phyloP scores from a whole-genome alignment of 2,329 filamentous ascomycete species.

The Chalaropsis thielavioides region DNA sequence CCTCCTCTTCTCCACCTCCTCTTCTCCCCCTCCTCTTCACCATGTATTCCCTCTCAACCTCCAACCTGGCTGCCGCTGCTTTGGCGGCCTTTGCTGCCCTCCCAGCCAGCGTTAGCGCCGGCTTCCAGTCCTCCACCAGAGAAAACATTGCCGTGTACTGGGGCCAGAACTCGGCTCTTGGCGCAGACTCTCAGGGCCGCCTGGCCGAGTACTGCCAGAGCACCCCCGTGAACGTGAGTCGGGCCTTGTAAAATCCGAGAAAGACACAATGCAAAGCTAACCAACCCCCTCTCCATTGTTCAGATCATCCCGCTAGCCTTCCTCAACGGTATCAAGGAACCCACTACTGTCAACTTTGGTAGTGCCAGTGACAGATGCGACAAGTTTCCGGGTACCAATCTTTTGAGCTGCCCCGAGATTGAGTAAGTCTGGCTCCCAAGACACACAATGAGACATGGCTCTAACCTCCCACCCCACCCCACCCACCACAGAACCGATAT shows the following conservation, averaged over 20 bases:
- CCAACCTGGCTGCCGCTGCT: not conserved
- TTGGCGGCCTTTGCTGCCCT: slow-evolving; percentile 16
- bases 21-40: not conserved
- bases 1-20: not conserved
- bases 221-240: slow-evolving; percentile 32
- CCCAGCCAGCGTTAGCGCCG: slow-evolving; percentile 25
- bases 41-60: not conserved
- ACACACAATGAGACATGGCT: slow-evolving; percentile 1
- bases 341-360: slow-evolving; percentile 47
- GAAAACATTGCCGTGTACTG: slow-evolving; percentile 52
- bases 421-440: slow-evolving; percentile 33
- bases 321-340: slow-evolving; percentile 40
- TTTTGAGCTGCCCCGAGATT: slow-evolving; percentile 49
- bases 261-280: slow-evolving; percentile 1
- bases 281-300: not conserved
- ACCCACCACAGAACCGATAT: slow-evolving; percentile 27
- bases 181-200: slow-evolving; percentile 36
- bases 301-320: slow-evolving; percentile 46
- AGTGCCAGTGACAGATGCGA: slow-evolving; percentile 49
- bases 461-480: not conserved
- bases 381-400: slow-evolving; percentile 39
- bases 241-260: slow-evolving; percentile 17
- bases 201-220: slow-evolving; percentile 45
- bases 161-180: slow-evolving; percentile 34
- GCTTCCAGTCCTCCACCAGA: slow-evolving; percentile 29